A percentile compares a stretch with the other conserved stretches of the same genome.
Conservation (phyloP, 805 yeast genomes). For the Lipomyces lipofer region DNA sequence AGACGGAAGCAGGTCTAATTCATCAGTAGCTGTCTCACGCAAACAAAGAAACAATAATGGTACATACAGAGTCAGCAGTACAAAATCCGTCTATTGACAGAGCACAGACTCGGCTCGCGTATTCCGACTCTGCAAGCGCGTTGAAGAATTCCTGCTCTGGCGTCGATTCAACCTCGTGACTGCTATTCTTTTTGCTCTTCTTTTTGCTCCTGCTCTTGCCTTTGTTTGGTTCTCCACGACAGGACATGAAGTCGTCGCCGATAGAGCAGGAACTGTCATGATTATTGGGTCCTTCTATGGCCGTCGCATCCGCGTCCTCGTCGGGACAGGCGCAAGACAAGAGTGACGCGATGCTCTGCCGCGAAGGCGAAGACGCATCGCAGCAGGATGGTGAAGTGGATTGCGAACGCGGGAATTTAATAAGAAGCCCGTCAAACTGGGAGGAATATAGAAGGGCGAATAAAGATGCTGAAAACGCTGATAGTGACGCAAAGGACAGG, state of each 20-base stretch:
- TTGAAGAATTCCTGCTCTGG: conserved; percentile 7
- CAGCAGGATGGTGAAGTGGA: conserved; percentile 4
- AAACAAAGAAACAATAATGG: too few species aligned
- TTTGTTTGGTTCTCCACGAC: conserved; percentile 12
- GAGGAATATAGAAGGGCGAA: conserved; percentile 2
- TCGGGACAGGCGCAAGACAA: conserved; percentile 1
- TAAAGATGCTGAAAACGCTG: background rate
- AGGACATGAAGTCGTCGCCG: conserved; percentile 31
- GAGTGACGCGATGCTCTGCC: background rate
- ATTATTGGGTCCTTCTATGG: background rate
- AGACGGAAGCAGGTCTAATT: conserved; percentile 18
- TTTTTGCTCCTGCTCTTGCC: too few species aligned
- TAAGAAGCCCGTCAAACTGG: background rate
- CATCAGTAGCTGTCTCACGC: background rate
- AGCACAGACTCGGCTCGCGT: conserved; percentile 17
- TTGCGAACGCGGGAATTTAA: background rate
- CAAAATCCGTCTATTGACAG: conserved; percentile 7
- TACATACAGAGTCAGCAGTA: conserved; percentile 10
- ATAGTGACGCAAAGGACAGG: conserved; percentile 3
- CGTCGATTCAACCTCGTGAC: background rate
- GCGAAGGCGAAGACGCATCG: conserved; percentile 1
- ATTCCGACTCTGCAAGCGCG: conserved; percentile 17
- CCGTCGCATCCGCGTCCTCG: background rate
- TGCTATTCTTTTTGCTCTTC: background rate
- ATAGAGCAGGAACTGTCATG: conserved; percentile 15